These are phyloP conservation scores for Ceratobasidium papillatum DNA, from an alignment of 1,284 basidiomycete species.

Conservation along the genomic window DNA sequence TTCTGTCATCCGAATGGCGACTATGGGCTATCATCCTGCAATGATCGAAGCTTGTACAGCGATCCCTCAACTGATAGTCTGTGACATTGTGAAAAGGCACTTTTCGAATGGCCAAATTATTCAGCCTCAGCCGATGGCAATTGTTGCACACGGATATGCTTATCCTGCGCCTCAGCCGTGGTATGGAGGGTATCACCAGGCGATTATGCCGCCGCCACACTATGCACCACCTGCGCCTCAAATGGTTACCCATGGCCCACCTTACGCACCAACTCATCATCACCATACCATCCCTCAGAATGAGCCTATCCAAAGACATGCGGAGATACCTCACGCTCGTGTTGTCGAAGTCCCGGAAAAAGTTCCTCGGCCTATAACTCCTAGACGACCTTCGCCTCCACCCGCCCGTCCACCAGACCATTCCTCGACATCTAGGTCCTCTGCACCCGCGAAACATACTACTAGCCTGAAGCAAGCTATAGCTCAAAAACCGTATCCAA, in stretches of 20 bases:
- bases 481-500: not conserved
- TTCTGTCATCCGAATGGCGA: not conserved
- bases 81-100: not conserved
- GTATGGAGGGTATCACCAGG: not conserved
- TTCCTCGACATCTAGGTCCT: not conserved
- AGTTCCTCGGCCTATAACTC: not conserved
- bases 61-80: not conserved
- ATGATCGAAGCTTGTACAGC: not conserved
- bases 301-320: not conserved
- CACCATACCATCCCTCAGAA: not conserved
- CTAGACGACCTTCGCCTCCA: not conserved
- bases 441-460: not conserved
- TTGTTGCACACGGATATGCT: not conserved
- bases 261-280: not conserved
- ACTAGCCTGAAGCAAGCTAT: not conserved
- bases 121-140: not conserved
- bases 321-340: not conserved
- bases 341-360: not conserved
- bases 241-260: not conserved
- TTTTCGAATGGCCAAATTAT: not conserved
- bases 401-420: not conserved
- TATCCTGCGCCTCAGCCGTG: not conserved
- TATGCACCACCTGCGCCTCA: not conserved
- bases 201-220: conserved; percentile 5
- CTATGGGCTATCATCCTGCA: not conserved